phyloP scores from a whole-genome alignment of 306 rosid genomes.

The Castanea crenata region DNA sequence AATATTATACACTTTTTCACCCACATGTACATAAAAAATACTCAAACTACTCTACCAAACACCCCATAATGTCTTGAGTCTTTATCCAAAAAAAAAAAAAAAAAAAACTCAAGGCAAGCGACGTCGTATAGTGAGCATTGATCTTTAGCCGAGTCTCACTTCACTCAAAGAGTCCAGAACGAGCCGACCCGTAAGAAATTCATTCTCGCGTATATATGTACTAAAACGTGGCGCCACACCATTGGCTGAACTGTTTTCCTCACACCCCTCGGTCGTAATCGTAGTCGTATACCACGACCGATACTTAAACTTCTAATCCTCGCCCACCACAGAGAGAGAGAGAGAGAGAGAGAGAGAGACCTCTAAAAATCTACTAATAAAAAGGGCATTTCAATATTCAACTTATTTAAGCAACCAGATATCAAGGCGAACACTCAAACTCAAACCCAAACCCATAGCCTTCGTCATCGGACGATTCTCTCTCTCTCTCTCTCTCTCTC shows the following conservation, averaged over 20 bases:
- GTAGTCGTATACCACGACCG: background rate
- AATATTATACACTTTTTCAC: no score
- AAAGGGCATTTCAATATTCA: background rate
- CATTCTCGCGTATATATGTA: background rate
- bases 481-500: background rate
- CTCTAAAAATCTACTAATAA: background rate
- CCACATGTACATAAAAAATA: no score
- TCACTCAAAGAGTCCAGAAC: background rate
- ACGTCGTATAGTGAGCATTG: no score
- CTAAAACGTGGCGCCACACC: background rate
- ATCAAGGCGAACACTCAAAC: no score
- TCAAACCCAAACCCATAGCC: background rate
- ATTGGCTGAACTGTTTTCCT: background rate
- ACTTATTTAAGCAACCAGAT: background rate
- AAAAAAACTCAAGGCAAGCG: no score
- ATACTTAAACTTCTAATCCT: background rate
- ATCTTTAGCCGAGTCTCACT: no score
- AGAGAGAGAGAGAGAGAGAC: background rate
- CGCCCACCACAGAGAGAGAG: background rate
- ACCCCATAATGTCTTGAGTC: no score
- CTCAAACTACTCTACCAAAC: no score
- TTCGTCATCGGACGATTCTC: constrained; percentile 25
- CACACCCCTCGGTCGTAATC: background rate
- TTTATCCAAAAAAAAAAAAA: no score
- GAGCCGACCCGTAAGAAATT: background rate